A percentile compares a stretch with the other conserved stretches of the same genome.
Evolutionary conservation across 768 basidiomycete species (phyloP).

Genomic region (Royoungia palumana): DNA sequence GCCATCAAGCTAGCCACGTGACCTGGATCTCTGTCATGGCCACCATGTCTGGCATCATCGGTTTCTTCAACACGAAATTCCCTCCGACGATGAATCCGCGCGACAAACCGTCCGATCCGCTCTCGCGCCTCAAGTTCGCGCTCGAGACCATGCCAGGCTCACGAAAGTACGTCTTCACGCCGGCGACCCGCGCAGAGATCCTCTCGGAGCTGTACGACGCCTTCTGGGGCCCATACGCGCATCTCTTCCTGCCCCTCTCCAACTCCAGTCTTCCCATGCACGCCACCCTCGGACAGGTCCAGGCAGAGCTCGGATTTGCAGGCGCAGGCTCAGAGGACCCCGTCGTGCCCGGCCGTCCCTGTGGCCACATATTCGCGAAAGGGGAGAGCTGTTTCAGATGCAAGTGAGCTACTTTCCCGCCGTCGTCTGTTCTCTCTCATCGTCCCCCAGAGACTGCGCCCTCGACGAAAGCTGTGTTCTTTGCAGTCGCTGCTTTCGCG

Average conservation of each 20-base stretch:
- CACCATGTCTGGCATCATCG: conserved; percentile 42
- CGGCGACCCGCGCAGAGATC: conserved; percentile 73
- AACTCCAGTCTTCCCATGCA: conserved; percentile 61
- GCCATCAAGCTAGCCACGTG: too few species aligned
- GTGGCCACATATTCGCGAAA: conserved; percentile 83
- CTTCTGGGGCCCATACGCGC: conserved; percentile 75
- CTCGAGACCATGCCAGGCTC: conserved; percentile 81
- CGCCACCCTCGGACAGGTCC: conserved; percentile 66
- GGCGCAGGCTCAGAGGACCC: conserved; percentile 61
- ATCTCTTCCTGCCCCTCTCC: conserved; percentile 68
- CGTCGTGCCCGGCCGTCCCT: conserved; percentile 66
- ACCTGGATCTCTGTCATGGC: too few species aligned
- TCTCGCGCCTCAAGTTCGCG: conserved; percentile 69
- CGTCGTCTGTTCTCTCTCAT: conserved; percentile 1
- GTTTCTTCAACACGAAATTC: conserved; percentile 48
- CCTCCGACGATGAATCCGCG: conserved; percentile 52
- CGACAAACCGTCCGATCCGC: conserved; percentile 56
- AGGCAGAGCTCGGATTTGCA: conserved; percentile 52
- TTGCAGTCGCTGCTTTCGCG: conserved; percentile 86
- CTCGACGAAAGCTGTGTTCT: conserved; percentile 87
- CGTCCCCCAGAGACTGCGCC: conserved; percentile 72
- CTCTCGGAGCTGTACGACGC: conserved; percentile 78
- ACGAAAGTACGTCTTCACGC: conserved; percentile 72
- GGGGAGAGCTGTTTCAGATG: conserved; percentile 93
- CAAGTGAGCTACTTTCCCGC: conserved; percentile 59